Evolutionary conservation across 164 flowering plant species (phyloP).

Genomic region (Echeveria elegans): DNA sequence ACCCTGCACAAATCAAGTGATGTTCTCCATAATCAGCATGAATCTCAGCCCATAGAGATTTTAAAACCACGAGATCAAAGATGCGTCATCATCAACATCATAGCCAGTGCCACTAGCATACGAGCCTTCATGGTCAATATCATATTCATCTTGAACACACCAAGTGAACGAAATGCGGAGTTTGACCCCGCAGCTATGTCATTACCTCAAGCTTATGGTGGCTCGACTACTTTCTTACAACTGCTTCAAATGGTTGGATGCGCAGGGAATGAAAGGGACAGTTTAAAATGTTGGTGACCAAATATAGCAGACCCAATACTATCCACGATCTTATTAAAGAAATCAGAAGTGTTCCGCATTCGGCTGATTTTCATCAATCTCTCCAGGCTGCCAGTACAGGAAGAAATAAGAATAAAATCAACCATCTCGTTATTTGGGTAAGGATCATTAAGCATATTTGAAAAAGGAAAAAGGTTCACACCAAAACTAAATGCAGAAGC

Average conservation of each 20-base stretch:
- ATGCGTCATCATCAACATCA: too few species aligned
- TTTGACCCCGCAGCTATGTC: slow-evolving; percentile 6
- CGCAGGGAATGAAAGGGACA: slow-evolving; percentile 11
- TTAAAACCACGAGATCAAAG: too few species aligned
- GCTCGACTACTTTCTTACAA: slow-evolving; percentile 24
- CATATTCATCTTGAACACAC: too few species aligned
- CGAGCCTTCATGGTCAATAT: too few species aligned
- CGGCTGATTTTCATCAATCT: slow-evolving; percentile 65
- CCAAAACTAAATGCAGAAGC: too few species aligned
- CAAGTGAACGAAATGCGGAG: slow-evolving; percentile 16
- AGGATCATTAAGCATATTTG: not conserved
- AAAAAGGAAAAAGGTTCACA: not conserved
- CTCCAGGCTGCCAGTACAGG: slow-evolving; percentile 49
- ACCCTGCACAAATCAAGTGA: too few species aligned
- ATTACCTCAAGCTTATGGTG: slow-evolving; percentile 9
- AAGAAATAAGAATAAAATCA: too few species aligned
- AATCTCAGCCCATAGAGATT: too few species aligned
- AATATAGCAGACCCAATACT: slow-evolving; percentile 87
- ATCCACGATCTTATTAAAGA: slow-evolving; percentile 83
- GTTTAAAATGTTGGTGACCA: slow-evolving; percentile 94
- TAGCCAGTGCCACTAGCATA: too few species aligned
- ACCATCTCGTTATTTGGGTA: not conserved
- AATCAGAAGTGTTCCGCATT: slow-evolving; percentile 89
- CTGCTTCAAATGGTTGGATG: slow-evolving; percentile 23
- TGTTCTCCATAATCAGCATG: too few species aligned